phyloP scores from a whole-genome alignment of 1,284 basidiomycete genomes.

The Ustilago nuda region DNA sequence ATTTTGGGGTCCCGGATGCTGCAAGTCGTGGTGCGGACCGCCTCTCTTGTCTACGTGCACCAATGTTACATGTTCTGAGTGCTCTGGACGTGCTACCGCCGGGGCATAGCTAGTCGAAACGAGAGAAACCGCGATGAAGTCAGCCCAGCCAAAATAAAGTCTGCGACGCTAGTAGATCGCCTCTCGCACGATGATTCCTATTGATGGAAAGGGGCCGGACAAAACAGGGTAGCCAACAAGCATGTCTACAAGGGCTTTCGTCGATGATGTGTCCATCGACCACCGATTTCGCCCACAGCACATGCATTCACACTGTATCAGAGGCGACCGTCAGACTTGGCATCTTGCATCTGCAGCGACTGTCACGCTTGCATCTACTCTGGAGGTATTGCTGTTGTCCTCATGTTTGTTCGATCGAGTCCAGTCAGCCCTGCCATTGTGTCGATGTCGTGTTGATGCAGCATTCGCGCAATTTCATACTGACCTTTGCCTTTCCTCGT shows the following conservation, averaged over 20 bases:
- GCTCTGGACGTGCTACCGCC: too few species aligned
- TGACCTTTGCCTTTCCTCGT: slow-evolving; percentile 10
- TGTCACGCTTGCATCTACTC: background rate
- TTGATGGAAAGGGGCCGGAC: background rate
- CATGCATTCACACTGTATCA: background rate
- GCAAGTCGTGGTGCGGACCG: background rate
- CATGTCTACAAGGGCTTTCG: background rate
- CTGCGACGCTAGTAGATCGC: too few species aligned
- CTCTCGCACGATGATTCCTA: too few species aligned
- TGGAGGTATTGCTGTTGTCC: background rate
- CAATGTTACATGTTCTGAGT: too few species aligned
- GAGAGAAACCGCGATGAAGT: too few species aligned
- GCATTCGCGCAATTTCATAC: background rate
- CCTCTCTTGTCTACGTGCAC: too few species aligned
- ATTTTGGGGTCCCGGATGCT: background rate
- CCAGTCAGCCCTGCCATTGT: background rate
- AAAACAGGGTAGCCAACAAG: background rate
- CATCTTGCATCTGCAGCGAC: background rate
- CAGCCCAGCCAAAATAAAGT: too few species aligned
- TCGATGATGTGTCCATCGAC: background rate
- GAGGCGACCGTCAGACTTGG: background rate
- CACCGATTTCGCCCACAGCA: background rate
- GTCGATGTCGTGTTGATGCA: background rate
- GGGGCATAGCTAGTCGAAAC: too few species aligned
- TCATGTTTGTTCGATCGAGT: background rate